Conservation (phyloP, 257 asterid genomes). For the Misopates orontium region DNA sequence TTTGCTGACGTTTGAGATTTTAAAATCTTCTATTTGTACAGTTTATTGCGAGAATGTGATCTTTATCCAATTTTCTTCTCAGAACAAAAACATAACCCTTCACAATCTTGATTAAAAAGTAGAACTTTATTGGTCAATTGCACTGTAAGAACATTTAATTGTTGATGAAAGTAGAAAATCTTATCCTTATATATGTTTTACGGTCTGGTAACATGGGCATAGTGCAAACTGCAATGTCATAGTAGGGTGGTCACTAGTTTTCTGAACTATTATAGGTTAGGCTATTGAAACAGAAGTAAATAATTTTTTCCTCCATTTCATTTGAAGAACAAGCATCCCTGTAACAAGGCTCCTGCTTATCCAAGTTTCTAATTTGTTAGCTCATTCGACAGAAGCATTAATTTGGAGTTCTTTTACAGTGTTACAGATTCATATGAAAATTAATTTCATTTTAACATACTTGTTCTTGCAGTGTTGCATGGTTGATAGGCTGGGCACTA, state of each 20-base stretch:
- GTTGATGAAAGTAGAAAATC: too few relatives aligned
- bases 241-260: too few relatives aligned
- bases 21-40: neutral
- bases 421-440: neutral
- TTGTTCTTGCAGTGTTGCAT: slow-evolving; percentile 70
- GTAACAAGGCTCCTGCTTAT: neutral
- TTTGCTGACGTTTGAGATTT: neutral
- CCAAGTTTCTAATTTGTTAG: neutral
- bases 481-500: slow-evolving; percentile 96
- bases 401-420: neutral
- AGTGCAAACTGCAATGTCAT: too few relatives aligned
- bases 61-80: too few relatives aligned
- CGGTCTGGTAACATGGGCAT: too few relatives aligned
- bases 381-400: slow-evolving; percentile 1
- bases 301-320: neutral
- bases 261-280: neutral
- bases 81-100: too few relatives aligned
- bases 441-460: slow-evolving; percentile 22
- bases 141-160: too few relatives aligned
- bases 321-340: slow-evolving; percentile 14
- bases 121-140: too few relatives aligned
- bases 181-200: too few relatives aligned
- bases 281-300: neutral
- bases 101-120: too few relatives aligned
- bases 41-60: neutral